Percentiles rank a stretch among this genome's conserved stretches.
These are phyloP conservation scores for Russula sp. DNA, from an alignment of 768 basidiomycete genomes.

Conservation along the genomic window DNA sequence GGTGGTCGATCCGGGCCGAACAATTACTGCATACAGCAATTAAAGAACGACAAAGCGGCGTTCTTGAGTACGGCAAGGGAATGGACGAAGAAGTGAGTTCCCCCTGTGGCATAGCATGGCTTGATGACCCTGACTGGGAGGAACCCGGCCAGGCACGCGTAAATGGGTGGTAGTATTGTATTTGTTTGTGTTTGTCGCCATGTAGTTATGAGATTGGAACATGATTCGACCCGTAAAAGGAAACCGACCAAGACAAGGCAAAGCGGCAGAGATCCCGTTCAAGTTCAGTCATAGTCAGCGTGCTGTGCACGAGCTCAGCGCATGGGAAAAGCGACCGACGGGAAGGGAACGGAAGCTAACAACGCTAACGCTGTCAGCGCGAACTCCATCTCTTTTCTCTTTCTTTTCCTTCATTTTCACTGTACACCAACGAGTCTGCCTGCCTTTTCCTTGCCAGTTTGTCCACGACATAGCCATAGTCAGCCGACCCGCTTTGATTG, in stretches of 20 bases:
- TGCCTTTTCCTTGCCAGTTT: neutral
- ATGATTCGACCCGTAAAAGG: neutral
- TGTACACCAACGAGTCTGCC: neutral
- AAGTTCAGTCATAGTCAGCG: too few relatives aligned
- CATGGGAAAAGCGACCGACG: neutral
- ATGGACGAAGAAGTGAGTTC: constrained; percentile 70
- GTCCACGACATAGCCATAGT: neutral
- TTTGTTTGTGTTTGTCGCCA: too few relatives aligned
- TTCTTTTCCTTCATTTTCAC: neutral
- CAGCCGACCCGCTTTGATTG: constrained; percentile 2
- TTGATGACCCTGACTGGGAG: neutral
- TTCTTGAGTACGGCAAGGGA: constrained; percentile 76
- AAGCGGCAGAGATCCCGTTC: too few relatives aligned
- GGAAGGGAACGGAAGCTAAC: neutral
- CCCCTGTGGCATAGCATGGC: neutral
- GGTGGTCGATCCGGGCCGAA: neutral
- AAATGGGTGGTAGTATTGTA: too few relatives aligned
- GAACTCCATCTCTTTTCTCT: neutral
- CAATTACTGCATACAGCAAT: constrained; percentile 35
- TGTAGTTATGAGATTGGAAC: neutral
- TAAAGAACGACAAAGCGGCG: constrained; percentile 71
- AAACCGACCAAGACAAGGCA: neutral
- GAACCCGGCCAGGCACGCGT: constrained; percentile 18
- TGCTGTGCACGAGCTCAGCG: too few relatives aligned
- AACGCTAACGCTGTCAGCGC: neutral